A percentile compares a stretch with the other conserved stretches of the same genome.
Evolutionary conservation across 2,329 filamentous ascomycete genomes (phyloP).

Genomic region (Fusarium sp.): DNA sequence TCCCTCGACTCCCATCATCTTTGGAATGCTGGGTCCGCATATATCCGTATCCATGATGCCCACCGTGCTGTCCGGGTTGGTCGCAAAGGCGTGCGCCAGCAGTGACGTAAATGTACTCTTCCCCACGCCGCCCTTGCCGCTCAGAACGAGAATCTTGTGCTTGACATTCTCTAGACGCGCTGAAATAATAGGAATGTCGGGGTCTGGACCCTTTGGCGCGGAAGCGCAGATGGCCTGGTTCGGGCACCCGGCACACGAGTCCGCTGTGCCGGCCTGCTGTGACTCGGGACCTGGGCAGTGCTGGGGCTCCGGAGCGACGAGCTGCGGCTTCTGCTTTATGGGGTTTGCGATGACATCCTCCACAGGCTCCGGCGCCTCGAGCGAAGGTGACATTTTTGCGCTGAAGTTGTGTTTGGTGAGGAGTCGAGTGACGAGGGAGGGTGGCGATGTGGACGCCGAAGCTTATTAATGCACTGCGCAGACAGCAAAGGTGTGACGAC

Average conservation of each 20-base stretch:
- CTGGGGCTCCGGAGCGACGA: conserved; percentile 95
- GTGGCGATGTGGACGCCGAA: conserved; percentile 31
- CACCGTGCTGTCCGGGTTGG: conserved; percentile 80
- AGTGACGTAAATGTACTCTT: conserved; percentile 95
- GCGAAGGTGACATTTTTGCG: conserved; percentile 78
- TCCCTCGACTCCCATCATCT: conserved; percentile 97
- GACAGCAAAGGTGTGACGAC: not conserved
- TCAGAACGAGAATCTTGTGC: conserved; percentile 93
- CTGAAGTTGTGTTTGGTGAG: not conserved
- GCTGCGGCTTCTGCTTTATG: conserved; percentile 80
- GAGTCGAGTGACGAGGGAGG: not conserved
- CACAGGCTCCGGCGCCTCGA: conserved; percentile 75
- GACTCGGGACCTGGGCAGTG: conserved; percentile 95
- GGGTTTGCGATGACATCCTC: conserved; percentile 80
- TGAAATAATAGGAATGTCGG: conserved; percentile 90
- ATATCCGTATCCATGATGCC: conserved; percentile 99
- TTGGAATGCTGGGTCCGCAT: conserved; percentile 94
- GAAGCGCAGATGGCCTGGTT: conserved; percentile 97
- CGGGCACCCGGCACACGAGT: conserved; percentile 93
- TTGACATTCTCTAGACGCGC: conserved; percentile 82
- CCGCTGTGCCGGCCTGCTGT: conserved; percentile 73
- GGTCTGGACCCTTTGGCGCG: conserved; percentile 93
- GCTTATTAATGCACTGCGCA: conserved; percentile 37
- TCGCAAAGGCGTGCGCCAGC: conserved; percentile 88
- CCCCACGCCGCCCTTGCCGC: conserved; percentile 95